Evolutionary conservation across 2,329 filamentous ascomycete genomes (phyloP), one percentile per base, ranked within the genome.

Genomic region (Scedosporium aurantiacum): DNA sequence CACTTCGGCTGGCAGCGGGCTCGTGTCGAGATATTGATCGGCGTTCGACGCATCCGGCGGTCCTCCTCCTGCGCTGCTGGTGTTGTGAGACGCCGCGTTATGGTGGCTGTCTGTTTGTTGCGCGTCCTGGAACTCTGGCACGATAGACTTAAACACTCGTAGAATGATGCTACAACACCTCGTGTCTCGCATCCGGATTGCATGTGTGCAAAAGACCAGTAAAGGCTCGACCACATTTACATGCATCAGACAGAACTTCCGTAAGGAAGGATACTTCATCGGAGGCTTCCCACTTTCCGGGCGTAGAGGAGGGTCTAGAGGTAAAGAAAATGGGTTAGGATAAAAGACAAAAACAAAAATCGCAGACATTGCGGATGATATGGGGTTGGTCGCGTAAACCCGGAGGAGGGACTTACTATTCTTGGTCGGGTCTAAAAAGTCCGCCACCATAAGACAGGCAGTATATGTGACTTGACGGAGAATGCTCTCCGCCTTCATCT

Each of bases 401-500:
- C 14, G 6, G 21, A 23, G 4, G 12, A 5, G 54, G 8, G 32
- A 73, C 80, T 75, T 78, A 87, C 84, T 86, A 71, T 74, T 79
- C 75, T 84, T 78, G 57, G 81, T 79, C 14, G 91, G 89, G 70
- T 96, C 92, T 23, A 99, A 79, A 67, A 97, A 86, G 66, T 91
- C 89, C 6, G 91, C 90, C 64, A 97, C 88, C 81, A 97, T 91
- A 67, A 94, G 87, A 32, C 97, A 91, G 1, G 92, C 90, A 3
- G 91, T 91, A 73, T 95, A 94, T 0, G 93, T 97, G 58, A 97
- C 81, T 71, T 97, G 91, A 21, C 94, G 85, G 55, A 99, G 77
- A 32, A 99, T 95, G 69, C 93, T 97, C 72, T 99, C 94, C 5
- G 90, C 87, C 74, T 97, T 96, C 94, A 99, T 99, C 75, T 99